Conservation (phyloP, 192 early-diverging fungal genomes). For the Coemansia furcata region DNA sequence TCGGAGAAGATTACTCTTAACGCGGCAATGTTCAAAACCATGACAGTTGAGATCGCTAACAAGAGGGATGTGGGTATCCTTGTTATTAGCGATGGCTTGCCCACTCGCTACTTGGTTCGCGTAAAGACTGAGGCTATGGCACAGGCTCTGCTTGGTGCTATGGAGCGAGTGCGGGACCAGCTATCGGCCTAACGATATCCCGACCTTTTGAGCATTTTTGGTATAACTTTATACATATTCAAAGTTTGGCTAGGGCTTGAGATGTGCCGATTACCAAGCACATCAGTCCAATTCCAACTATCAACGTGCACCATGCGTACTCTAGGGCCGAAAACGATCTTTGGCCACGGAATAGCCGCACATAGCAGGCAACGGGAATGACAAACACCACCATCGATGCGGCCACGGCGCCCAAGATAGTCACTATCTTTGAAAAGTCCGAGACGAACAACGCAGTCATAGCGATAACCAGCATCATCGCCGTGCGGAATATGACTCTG, state of each 20-base stretch:
- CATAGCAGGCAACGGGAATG: slow-evolving; percentile 75
- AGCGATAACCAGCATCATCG: slow-evolving; percentile 56
- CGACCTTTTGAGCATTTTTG: neutral
- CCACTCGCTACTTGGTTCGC: slow-evolving; percentile 36
- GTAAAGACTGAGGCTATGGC: slow-evolving; percentile 26
- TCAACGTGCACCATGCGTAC: slow-evolving; percentile 43
- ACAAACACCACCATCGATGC: slow-evolving; percentile 80
- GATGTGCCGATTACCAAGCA: slow-evolving; percentile 47
- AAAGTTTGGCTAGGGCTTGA: slow-evolving; percentile 34
- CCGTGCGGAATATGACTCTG: slow-evolving; percentile 56
- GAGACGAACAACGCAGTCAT: slow-evolving; percentile 68
- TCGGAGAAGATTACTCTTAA: slow-evolving; percentile 52
- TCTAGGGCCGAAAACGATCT: slow-evolving; percentile 20
- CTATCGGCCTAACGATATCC: neutral
- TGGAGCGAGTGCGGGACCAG: slow-evolving; percentile 6
- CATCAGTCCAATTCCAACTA: slow-evolving; percentile 29
- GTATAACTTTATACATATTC: neutral
- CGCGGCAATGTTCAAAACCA: slow-evolving; percentile 45
- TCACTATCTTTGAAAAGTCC: slow-evolving; percentile 78
- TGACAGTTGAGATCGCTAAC: slow-evolving; percentile 37
- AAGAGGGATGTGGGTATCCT: slow-evolving; percentile 46
- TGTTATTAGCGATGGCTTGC: slow-evolving; percentile 32
- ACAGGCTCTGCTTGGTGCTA: neutral
- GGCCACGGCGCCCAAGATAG: slow-evolving; percentile 77
- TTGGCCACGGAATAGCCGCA: slow-evolving; percentile 54